Percentiles rank a stretch among this genome's conserved stretches.
phyloP scores from a whole-genome alignment of 164 flowering plant species.

The Aristolochia contorta region DNA sequence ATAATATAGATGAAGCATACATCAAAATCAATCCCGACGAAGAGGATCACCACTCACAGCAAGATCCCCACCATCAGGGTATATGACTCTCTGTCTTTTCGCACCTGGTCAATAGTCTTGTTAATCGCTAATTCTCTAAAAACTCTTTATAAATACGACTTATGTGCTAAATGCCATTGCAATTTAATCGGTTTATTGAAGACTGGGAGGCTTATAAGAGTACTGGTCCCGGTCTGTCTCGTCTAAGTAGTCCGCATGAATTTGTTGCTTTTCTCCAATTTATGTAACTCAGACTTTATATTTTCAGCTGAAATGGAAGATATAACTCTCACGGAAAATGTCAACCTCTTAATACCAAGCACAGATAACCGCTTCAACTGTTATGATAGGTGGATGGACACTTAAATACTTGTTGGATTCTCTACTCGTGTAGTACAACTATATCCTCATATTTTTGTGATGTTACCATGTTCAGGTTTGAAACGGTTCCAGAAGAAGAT shows the following conservation, averaged over 20 bases:
- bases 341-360: conserved; percentile 30
- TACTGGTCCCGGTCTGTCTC: not conserved
- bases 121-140: not conserved
- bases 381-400: conserved; percentile 57
- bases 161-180: no score
- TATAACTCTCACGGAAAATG: conserved; percentile 61
- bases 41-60: conserved; percentile 27
- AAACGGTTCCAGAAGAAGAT: conserved; percentile 57
- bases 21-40: conserved; percentile 17
- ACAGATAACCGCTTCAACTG: conserved; percentile 22
- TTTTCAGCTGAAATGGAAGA: conserved; percentile 57
- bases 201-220: not conserved
- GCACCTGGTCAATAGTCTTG: not conserved
- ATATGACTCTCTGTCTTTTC: not conserved
- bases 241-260: no score
- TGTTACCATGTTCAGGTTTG: conserved; percentile 28
- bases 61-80: conserved; percentile 35
- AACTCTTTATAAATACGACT: no score
- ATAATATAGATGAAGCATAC: conserved; percentile 44
- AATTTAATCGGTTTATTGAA: no score
- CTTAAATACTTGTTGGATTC: not conserved
- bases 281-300: not conserved
- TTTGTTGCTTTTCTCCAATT: not conserved
- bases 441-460: not conserved
- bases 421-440: not conserved